These are phyloP conservation scores for Suhomyces chickasaworum DNA, from an alignment of 1,139 yeast species.

Conservation along the genomic window DNA sequence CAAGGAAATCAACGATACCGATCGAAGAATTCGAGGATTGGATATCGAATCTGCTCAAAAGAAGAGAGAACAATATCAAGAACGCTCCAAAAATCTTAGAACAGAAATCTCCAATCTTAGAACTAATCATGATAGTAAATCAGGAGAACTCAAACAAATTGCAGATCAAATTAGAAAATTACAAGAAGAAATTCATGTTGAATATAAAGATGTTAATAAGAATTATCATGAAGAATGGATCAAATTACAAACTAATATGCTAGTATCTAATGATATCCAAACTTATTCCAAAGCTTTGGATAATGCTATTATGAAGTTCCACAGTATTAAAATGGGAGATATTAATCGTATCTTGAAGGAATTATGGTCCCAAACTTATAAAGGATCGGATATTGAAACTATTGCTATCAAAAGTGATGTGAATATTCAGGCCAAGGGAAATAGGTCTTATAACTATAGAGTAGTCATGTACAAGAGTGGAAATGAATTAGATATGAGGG, in stretches of 20 bases:
- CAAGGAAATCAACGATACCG: constrained; percentile 31
- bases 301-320: constrained; percentile 91
- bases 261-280: constrained; percentile 82
- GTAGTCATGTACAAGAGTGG: constrained; percentile 95
- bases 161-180: constrained; percentile 67
- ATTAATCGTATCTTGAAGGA: constrained; percentile 87
- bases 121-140: constrained; percentile 70
- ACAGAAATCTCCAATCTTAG: constrained; percentile 57
- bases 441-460: constrained; percentile 83
- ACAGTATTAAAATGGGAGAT: constrained; percentile 88
- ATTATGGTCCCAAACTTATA: constrained; percentile 90
- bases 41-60: constrained; percentile 64
- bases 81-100: constrained; percentile 57
- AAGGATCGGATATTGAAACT: constrained; percentile 93
- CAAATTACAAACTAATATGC: constrained; percentile 70
- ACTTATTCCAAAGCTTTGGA: constrained; percentile 87
- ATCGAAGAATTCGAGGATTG: constrained; percentile 30
- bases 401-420: constrained; percentile 84
- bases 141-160: constrained; percentile 85
- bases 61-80: constrained; percentile 64
- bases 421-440: constrained; percentile 57
- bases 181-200: constrained; percentile 62
- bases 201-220: constrained; percentile 67
- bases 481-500: constrained; percentile 94
- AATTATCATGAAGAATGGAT: constrained; percentile 73